phyloP scores from a whole-genome alignment of 2,329 filamentous ascomycete genomes.

The Exophiala sp. region DNA sequence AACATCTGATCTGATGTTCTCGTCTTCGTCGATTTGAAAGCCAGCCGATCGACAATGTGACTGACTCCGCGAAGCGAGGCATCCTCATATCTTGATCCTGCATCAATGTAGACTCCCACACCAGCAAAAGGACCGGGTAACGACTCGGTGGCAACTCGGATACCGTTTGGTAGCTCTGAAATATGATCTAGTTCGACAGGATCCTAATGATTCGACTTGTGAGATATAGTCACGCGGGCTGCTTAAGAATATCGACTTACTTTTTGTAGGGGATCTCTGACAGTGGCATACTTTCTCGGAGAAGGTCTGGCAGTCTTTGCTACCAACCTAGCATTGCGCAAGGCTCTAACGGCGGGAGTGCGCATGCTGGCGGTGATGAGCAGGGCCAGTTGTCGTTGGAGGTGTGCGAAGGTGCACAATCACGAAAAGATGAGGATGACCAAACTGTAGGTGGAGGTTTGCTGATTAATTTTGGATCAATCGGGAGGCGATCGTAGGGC shows the following conservation, averaged over 20 bases:
- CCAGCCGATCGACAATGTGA: constrained; percentile 92
- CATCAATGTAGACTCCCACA: constrained; percentile 92
- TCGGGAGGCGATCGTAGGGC: not conserved
- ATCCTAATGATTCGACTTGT: constrained; percentile 55
- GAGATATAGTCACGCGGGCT: constrained; percentile 1
- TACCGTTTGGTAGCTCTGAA: constrained; percentile 84
- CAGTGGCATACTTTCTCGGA: constrained; percentile 26
- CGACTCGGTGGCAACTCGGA: constrained; percentile 91
- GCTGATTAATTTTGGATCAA: too few species aligned
- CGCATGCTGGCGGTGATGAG: constrained; percentile 18
- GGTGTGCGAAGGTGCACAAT: not conserved
- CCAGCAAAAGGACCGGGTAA: constrained; percentile 92
- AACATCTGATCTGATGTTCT: constrained; percentile 79
- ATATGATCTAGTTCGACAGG: constrained; percentile 82
- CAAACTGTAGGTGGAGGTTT: too few species aligned
- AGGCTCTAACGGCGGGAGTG: constrained; percentile 20
- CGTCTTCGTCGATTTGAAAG: constrained; percentile 80
- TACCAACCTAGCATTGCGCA: constrained; percentile 20
- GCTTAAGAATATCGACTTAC: constrained; percentile 9
- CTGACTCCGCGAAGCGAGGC: constrained; percentile 80
- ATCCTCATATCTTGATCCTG: constrained; percentile 91
- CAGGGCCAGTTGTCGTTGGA: not conserved
- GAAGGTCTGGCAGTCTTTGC: constrained; percentile 9
- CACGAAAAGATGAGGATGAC: too few species aligned
- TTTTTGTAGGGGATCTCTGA: constrained; percentile 24